Evolutionary conservation across 2,329 filamentous ascomycete genomes (phyloP).

Genomic region (Pestalotiopsis sp.): DNA sequence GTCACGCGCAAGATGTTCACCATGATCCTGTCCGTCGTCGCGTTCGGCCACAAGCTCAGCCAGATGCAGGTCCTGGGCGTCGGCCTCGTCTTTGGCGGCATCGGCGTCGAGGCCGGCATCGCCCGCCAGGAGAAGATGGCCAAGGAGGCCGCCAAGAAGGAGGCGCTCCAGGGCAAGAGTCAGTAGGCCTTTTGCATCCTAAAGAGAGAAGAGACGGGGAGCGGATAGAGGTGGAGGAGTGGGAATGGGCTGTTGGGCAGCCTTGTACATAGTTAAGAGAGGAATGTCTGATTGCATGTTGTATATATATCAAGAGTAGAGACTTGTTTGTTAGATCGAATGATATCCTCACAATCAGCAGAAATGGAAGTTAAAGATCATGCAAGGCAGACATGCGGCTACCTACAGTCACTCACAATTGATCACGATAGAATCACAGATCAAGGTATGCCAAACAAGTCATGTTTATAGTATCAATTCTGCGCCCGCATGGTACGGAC

Average conservation of each 20-base stretch:
- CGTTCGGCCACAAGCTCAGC: conserved; percentile 86
- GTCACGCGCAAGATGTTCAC: conserved; percentile 99
- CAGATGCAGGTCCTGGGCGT: conserved; percentile 95
- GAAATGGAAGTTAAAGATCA: background rate
- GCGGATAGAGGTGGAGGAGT: background rate
- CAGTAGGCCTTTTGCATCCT: background rate
- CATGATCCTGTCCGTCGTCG: conserved; percentile 94
- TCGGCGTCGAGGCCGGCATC: conserved; percentile 86
- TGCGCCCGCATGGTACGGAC: background rate
- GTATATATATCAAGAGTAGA: background rate
- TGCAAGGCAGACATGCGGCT: background rate
- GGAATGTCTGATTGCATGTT: background rate
- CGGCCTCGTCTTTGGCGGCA: conserved; percentile 89
- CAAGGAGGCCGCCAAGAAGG: conserved; percentile 68
- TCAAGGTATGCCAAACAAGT: too few species aligned
- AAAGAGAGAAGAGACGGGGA: background rate
- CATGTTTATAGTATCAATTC: background rate
- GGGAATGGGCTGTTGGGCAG: background rate
- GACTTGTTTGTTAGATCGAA: background rate
- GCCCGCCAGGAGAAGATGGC: conserved; percentile 80
- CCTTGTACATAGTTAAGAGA: background rate
- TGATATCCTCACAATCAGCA: background rate
- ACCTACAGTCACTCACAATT: too few species aligned
- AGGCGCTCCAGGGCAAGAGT: conserved; percentile 31
- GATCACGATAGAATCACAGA: too few species aligned